These are phyloP conservation scores for Pisolithus albus DNA, from an alignment of 768 basidiomycete genomes.

Conservation along the genomic window DNA sequence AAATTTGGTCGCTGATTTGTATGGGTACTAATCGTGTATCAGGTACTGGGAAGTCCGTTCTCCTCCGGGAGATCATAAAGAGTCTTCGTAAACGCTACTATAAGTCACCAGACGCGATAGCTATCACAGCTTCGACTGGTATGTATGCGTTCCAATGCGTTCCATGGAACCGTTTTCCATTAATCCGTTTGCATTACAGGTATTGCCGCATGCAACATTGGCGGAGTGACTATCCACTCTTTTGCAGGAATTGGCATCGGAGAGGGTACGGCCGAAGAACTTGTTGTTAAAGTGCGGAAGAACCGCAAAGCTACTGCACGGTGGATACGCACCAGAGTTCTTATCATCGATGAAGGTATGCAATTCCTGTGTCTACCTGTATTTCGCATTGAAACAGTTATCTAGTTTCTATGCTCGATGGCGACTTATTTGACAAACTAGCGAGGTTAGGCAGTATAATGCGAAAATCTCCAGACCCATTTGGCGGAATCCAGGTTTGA, in stretches of 20 bases:
- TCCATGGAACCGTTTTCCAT: too few species aligned
- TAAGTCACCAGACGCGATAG: slow-evolving; percentile 64
- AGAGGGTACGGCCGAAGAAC: slow-evolving; percentile 50
- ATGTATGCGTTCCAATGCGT: slow-evolving; percentile 8
- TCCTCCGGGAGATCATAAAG: slow-evolving; percentile 87
- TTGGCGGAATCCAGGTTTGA: slow-evolving; percentile 87
- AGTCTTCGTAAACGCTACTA: slow-evolving; percentile 50
- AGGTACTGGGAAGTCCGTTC: slow-evolving; percentile 97
- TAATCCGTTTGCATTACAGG: slow-evolving; percentile 33
- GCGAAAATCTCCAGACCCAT: slow-evolving; percentile 60
- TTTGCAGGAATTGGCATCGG: slow-evolving; percentile 94
- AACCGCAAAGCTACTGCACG: slow-evolving; percentile 77
- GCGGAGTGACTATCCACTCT: slow-evolving; percentile 91
- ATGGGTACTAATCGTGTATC: background rate
- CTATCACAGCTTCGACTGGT: slow-evolving; percentile 95
- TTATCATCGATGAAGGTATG: slow-evolving; percentile 77
- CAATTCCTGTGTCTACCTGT: background rate
- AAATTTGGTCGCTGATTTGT: slow-evolving; percentile 7
- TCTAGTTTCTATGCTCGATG: slow-evolving; percentile 96
- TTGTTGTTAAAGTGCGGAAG: slow-evolving; percentile 62
- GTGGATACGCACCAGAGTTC: slow-evolving; percentile 80
- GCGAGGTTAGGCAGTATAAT: slow-evolving; percentile 60
- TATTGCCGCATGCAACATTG: slow-evolving; percentile 97
- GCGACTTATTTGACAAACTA: slow-evolving; percentile 87
- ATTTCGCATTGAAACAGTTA: background rate